These are phyloP conservation scores for Tolypocladium cylindrosporum DNA, from an alignment of 2,329 filamentous ascomycete species.

Conservation along the genomic window DNA sequence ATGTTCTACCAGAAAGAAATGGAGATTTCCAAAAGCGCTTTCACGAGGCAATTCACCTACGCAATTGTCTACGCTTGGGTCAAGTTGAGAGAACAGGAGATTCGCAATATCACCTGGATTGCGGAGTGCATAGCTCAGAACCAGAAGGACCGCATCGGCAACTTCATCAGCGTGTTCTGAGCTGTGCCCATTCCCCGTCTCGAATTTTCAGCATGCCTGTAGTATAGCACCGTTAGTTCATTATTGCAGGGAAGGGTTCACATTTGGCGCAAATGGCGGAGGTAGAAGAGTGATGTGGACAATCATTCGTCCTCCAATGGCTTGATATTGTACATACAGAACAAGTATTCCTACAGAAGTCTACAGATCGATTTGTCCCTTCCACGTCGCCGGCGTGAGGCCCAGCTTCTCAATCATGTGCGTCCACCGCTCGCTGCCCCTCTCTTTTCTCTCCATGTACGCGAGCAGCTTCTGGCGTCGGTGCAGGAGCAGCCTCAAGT, in stretches of 20 bases:
- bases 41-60: conserved; percentile 92
- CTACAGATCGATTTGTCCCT: conserved; percentile 62
- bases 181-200: conserved; percentile 8
- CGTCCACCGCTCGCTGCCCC: conserved; percentile 83
- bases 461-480: conserved; percentile 77
- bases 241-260: conserved; percentile 25
- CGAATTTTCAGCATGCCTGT: conserved; percentile 25
- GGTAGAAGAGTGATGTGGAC: conserved; percentile 8
- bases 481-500: conserved; percentile 77
- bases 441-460: conserved; percentile 83
- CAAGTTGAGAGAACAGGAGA: conserved; percentile 97
- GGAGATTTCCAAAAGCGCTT: conserved; percentile 92
- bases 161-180: conserved; percentile 97
- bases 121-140: conserved; percentile 99
- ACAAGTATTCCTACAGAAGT: conserved; percentile 31
- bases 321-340: conserved; percentile 40
- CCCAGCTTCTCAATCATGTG: conserved; percentile 77
- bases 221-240: conserved; percentile 29
- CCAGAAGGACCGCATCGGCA: conserved; percentile 97
- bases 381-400: conserved; percentile 79
- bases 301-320: conserved; percentile 15
- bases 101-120: conserved; percentile 99
- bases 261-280: conserved; percentile 21
- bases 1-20: conserved; percentile 99
- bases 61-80: conserved; percentile 97